Evolutionary conservation across 306 rosid species (phyloP).

Genomic region (Carpinus viminea): DNA sequence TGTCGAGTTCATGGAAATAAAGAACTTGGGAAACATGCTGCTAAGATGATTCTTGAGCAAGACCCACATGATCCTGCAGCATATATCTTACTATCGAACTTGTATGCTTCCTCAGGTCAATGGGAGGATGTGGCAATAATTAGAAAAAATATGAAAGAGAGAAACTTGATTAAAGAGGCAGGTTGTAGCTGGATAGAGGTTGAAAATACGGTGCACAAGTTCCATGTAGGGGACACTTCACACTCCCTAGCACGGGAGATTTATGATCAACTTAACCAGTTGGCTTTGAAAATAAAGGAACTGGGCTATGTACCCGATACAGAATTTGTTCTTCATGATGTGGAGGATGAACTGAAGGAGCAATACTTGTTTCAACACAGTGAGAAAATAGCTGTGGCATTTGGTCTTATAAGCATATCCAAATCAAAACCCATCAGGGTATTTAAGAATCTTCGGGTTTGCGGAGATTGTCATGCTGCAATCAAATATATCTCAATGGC

Average conservation of each 20-base stretch:
- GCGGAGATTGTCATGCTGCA: conserved; percentile 67
- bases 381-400: conserved; percentile 71
- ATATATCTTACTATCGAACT: conserved; percentile 58
- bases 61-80: conserved; percentile 64
- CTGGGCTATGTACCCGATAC: conserved; percentile 59
- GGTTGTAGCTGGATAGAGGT: conserved; percentile 72
- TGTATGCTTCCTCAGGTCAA: conserved; percentile 54
- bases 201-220: conserved; percentile 54
- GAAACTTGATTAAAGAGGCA: conserved; percentile 51
- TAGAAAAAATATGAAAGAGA: conserved; percentile 57
- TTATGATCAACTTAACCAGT: conserved; percentile 49
- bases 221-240: conserved; percentile 66
- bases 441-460: conserved; percentile 62
- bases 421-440: conserved; percentile 50
- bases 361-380: conserved; percentile 64
- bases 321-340: conserved; percentile 69
- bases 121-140: conserved; percentile 60
- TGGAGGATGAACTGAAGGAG: conserved; percentile 65
- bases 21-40: conserved; percentile 61
- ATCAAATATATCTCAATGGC: conserved; percentile 57
- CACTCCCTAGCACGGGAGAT: conserved; percentile 57
- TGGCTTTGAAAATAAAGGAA: conserved; percentile 47
- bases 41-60: conserved; percentile 56
- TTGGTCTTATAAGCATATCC: conserved; percentile 52
- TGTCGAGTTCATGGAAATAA: conserved; percentile 57